These are phyloP conservation scores for Dictyostelium capitatum DNA, from an alignment of 78 protist genomes.

Conservation along the genomic window DNA sequence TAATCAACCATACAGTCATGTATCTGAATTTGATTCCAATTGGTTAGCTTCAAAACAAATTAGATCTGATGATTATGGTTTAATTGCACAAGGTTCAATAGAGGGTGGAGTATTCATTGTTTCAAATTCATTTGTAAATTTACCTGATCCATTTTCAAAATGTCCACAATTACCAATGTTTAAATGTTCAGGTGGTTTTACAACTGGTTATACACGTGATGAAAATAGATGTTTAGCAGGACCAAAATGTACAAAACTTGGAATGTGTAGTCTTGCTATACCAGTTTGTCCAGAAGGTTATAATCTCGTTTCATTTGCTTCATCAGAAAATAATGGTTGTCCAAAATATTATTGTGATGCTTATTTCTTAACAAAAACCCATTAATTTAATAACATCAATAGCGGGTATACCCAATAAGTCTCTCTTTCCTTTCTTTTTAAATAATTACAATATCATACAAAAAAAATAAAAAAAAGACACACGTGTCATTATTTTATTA, in stretches of 20 bases:
- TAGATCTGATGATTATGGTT: conserved; percentile 15
- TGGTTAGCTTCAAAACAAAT: not conserved
- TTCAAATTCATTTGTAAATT: not conserved
- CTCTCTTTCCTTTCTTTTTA: too few relatives aligned
- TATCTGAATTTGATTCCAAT: not conserved
- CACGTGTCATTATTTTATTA: too few relatives aligned
- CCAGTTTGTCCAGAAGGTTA: conserved; percentile 25
- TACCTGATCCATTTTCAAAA: not conserved
- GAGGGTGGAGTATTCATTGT: not conserved
- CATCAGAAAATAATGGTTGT: not conserved
- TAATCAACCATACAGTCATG: not conserved
- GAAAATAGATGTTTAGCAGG: not conserved
- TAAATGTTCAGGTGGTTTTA: not conserved
- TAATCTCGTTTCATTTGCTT: not conserved
- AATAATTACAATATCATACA: too few relatives aligned
- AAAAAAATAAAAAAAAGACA: too few relatives aligned
- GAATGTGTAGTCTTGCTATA: not conserved
- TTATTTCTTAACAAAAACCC: not conserved
- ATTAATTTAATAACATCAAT: too few relatives aligned
- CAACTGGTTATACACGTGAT: not conserved
- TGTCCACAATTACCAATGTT: not conserved
- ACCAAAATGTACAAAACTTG: not conserved
- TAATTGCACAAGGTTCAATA: conserved; percentile 10
- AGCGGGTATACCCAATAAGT: too few relatives aligned
- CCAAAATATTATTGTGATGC: not conserved